Percentiles rank a stretch among this genome's conserved stretches.
These are phyloP conservation scores for Malassezia obtusa DNA, from an alignment of 1,284 basidiomycete species.

Conservation along the genomic window DNA sequence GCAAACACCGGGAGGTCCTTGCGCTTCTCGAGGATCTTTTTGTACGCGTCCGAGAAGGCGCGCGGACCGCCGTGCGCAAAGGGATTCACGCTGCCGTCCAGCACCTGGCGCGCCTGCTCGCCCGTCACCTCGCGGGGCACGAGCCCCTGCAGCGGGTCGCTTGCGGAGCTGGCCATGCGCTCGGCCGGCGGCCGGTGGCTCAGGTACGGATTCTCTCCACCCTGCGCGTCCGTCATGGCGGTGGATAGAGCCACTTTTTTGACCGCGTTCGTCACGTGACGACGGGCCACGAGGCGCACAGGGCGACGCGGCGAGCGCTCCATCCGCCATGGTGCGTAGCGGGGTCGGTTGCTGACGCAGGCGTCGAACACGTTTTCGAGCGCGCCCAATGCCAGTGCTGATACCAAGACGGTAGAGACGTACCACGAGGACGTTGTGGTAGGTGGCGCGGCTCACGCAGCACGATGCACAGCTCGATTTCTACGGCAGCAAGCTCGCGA, in stretches of 20 bases:
- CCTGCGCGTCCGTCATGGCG: conserved; percentile 1
- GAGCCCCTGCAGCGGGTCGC: conserved; percentile 64
- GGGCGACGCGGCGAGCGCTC: background rate
- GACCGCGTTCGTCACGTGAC: conserved; percentile 5
- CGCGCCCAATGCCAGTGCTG: background rate
- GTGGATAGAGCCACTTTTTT: background rate
- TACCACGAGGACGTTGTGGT: conserved; percentile 46
- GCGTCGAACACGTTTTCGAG: background rate
- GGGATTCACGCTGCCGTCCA: conserved; percentile 76
- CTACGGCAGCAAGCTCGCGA: conserved; percentile 90
- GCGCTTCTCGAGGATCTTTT: conserved; percentile 71
- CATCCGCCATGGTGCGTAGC: conserved; percentile 5
- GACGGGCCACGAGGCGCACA: background rate
- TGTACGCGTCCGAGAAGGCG: conserved; percentile 70
- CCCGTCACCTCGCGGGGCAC: conserved; percentile 66
- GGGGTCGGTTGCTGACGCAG: background rate
- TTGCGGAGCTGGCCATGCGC: conserved; percentile 7
- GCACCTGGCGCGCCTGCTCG: conserved; percentile 61
- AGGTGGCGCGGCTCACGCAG: conserved; percentile 15
- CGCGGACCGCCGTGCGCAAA: conserved; percentile 55
- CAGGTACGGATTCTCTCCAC: conserved; percentile 37
- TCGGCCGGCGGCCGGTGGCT: conserved; percentile 20
- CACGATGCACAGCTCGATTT: conserved; percentile 98
- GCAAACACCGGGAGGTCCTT: conserved; percentile 83
- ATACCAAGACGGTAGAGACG: conserved; percentile 39